Evolutionary conservation across 164 flowering plant species (phyloP).

Genomic region (Akebia trifoliata): DNA sequence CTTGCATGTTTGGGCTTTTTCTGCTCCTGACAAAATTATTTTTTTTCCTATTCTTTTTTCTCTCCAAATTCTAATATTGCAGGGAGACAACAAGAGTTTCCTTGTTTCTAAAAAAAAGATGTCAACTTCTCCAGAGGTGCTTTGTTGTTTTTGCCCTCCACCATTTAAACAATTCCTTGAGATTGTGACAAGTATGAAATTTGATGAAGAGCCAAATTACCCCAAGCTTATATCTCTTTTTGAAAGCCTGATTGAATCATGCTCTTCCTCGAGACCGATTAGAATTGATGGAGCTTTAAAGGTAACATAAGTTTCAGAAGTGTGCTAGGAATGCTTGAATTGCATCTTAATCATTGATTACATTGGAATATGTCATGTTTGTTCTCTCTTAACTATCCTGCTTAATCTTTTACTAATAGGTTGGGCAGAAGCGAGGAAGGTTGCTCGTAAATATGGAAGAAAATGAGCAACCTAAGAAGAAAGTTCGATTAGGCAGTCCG

Average conservation of each 20-base stretch:
- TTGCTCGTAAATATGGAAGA: constrained; percentile 70
- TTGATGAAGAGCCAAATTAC: constrained; percentile 92
- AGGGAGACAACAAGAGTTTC: constrained; percentile 92
- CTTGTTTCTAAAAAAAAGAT: constrained; percentile 87
- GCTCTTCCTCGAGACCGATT: constrained; percentile 50
- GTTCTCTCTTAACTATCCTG: background rate
- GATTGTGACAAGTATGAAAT: constrained; percentile 74
- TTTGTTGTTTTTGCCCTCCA: constrained; percentile 73
- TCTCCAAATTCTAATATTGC: constrained; percentile 7
- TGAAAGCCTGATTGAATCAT: constrained; percentile 62
- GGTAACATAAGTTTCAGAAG: constrained; percentile 33
- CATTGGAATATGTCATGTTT: background rate
- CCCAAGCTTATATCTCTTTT: constrained; percentile 63
- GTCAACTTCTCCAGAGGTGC: constrained; percentile 73
- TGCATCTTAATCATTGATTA: background rate
- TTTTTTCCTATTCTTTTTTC: background rate
- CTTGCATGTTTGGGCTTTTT: background rate
- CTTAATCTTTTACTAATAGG: constrained; percentile 28
- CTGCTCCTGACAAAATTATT: background rate
- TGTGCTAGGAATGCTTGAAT: background rate
- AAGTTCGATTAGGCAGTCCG: constrained; percentile 79
- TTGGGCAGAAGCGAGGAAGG: constrained; percentile 83
- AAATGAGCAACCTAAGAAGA: constrained; percentile 86
- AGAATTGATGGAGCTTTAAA: constrained; percentile 76
- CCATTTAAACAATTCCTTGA: constrained; percentile 78